Evolutionary conservation across 1,139 yeast species (phyloP).

Genomic region (Lodderomyces theae): DNA sequence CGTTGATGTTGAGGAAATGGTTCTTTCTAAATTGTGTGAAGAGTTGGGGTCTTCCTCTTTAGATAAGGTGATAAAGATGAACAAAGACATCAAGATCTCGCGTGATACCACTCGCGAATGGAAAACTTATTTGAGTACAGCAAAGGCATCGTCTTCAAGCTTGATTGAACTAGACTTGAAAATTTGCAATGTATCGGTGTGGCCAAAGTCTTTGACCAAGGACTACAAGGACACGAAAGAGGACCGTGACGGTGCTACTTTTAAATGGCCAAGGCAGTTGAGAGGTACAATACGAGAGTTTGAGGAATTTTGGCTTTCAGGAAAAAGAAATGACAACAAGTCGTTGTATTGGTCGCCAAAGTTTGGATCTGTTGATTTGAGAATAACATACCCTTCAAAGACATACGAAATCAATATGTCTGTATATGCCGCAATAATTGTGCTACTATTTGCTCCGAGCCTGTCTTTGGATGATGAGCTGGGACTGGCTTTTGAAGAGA

Average conservation of each 20-base stretch:
- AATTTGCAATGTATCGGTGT: constrained; percentile 51
- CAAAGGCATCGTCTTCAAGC: constrained; percentile 17
- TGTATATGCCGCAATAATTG: constrained; percentile 72
- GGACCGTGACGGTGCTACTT: constrained; percentile 36
- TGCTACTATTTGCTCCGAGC: constrained; percentile 65
- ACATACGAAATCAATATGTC: constrained; percentile 82
- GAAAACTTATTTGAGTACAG: constrained; percentile 25
- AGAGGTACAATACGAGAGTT: constrained; percentile 37
- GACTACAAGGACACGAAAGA: constrained; percentile 50
- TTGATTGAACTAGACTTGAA: constrained; percentile 47
- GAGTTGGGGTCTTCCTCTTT: constrained; percentile 83
- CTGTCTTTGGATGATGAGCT: constrained; percentile 44
- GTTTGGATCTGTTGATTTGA: constrained; percentile 77
- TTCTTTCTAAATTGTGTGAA: constrained; percentile 68
- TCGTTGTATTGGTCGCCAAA: constrained; percentile 80
- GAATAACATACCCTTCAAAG: constrained; percentile 61
- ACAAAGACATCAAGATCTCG: constrained; percentile 73
- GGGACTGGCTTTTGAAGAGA: constrained; percentile 44
- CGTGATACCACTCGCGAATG: constrained; percentile 58
- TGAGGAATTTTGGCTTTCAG: constrained; percentile 47
- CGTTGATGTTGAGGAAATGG: constrained; percentile 64
- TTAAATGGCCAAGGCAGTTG: constrained; percentile 47
- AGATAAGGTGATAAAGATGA: constrained; percentile 83
- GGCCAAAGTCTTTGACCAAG: constrained; percentile 54
- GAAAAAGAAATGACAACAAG: constrained; percentile 68